Base-by-base conservation (phyloP, 129 eudicot genomes). In the Solidago caesia region DNA sequence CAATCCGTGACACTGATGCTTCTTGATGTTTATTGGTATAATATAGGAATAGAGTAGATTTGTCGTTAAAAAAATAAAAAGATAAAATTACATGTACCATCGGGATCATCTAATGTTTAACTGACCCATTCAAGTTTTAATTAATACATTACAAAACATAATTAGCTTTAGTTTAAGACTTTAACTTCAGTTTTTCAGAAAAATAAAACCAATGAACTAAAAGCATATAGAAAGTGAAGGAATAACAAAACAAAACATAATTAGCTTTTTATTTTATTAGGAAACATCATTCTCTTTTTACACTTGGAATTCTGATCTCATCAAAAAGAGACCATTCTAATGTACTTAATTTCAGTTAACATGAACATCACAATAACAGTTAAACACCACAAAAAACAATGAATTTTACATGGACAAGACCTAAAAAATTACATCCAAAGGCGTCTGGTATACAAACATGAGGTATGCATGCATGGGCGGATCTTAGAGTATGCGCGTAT, bases 251-350 rank as follows among this genome's bases (percentile, higher is more conserved):
- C 2, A 42, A 46, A 70, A 76, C 68, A 75, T 12, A 67, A 60
- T 16, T 46, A 53, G 27, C 77, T 72, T 79, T 55, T 72, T 33
- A 72, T 64, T 68, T 39, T 55, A 64, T 64, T 72, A 72, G 58
- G 33, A 78, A 63, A 15, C 68, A 79, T 21, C 44, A 62, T 46
- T 25, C 49, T 2, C 7, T 48, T 77, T 72, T 72, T 79, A 72
- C 82, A 79, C 73, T 77, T 70, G 45, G 64, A 66, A 72, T 52
- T 68, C 5, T 44, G 59, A 70, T 70, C 65, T 77, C 81, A 61
- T 64, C 60, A 60, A 67, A 57, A 67, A 58, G 64, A 68, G 74
- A 46, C 69, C 75, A 62, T 41, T 53, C 66, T 49, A 27, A 61
- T 6, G 42, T 51, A n/a, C 70, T 49, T 41, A 52, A 48, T n/a